phyloP scores from a whole-genome alignment of 1,284 basidiomycete genomes.

The Veloboletus limbatus region DNA sequence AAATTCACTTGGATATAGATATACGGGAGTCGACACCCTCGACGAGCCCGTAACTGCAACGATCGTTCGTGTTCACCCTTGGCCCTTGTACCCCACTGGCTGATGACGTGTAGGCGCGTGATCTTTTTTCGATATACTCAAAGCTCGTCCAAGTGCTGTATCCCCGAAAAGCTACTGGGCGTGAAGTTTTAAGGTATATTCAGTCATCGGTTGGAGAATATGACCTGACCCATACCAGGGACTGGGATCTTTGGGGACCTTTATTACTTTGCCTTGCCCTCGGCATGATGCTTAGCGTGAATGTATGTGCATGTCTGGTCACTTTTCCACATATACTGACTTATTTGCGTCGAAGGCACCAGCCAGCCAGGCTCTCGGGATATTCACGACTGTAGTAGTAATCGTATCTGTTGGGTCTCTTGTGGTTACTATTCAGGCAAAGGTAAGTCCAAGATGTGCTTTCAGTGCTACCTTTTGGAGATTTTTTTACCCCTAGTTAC shows the following conservation, averaged over 20 bases:
- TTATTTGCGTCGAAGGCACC: slow-evolving; percentile 60
- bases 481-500: slow-evolving; percentile 48
- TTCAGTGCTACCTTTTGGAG: background rate
- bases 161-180: slow-evolving; percentile 71
- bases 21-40: slow-evolving; percentile 79
- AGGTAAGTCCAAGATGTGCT: slow-evolving; percentile 43
- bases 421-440: slow-evolving; percentile 89
- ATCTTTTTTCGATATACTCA: slow-evolving; percentile 84
- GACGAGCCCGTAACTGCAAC: slow-evolving; percentile 89
- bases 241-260: slow-evolving; percentile 97
- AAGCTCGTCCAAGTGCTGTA: slow-evolving; percentile 93
- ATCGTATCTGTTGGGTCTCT: slow-evolving; percentile 88
- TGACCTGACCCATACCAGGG: slow-evolving; percentile 45
- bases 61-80: slow-evolving; percentile 59
- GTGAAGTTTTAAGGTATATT: slow-evolving; percentile 73
- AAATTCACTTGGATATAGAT: slow-evolving; percentile 42
- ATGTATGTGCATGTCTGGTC: slow-evolving; percentile 50
- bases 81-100: slow-evolving; percentile 10
- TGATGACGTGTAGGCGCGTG: slow-evolving; percentile 62
- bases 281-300: slow-evolving; percentile 85
- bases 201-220: background rate
- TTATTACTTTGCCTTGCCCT: slow-evolving; percentile 82
- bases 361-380: slow-evolving; percentile 74
- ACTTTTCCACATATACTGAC: background rate
- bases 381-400: slow-evolving; percentile 91